Conservation (phyloP, 2,329 filamentous ascomycete genomes). For the Colletotrichum ledebouriae region DNA sequence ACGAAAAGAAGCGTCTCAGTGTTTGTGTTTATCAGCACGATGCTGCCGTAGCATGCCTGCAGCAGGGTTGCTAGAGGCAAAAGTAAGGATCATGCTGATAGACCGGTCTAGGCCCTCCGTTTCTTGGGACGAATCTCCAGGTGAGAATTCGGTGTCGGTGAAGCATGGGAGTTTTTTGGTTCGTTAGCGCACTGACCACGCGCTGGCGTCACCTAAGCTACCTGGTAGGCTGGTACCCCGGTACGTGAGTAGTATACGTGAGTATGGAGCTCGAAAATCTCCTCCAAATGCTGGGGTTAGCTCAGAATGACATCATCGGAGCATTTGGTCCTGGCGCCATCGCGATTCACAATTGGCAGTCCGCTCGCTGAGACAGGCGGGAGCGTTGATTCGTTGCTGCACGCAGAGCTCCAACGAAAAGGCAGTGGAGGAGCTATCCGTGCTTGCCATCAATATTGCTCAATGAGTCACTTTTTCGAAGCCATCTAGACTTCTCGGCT, state of each 20-base stretch:
- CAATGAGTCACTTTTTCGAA: neutral
- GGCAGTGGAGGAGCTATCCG: neutral
- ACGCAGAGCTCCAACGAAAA: neutral
- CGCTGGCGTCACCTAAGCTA: conserved; percentile 7
- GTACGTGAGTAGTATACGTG: conserved; percentile 30
- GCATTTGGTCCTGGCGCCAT: conserved; percentile 41
- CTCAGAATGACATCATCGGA: conserved; percentile 45
- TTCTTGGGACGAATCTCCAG: neutral
- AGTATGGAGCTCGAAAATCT: neutral
- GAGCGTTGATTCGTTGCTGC: neutral
- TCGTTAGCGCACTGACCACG: conserved; percentile 21
- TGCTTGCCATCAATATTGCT: no score
- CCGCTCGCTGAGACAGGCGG: conserved; percentile 15
- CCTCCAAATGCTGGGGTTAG: conserved; percentile 12
- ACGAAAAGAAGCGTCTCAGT: no score
- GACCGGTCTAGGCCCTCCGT: conserved; percentile 28
- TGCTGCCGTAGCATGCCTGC: no score
- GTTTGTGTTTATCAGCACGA: no score
- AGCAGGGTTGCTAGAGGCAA: neutral
- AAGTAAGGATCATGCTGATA: conserved; percentile 21
- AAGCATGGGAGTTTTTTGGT: conserved; percentile 20
- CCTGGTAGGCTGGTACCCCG: conserved; percentile 11
- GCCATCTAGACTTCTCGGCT: neutral
- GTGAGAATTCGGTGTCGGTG: conserved; percentile 29
- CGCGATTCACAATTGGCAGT: neutral